phyloP scores from a whole-genome alignment of 768 basidiomycete species.

The Trametes sanguinea region DNA sequence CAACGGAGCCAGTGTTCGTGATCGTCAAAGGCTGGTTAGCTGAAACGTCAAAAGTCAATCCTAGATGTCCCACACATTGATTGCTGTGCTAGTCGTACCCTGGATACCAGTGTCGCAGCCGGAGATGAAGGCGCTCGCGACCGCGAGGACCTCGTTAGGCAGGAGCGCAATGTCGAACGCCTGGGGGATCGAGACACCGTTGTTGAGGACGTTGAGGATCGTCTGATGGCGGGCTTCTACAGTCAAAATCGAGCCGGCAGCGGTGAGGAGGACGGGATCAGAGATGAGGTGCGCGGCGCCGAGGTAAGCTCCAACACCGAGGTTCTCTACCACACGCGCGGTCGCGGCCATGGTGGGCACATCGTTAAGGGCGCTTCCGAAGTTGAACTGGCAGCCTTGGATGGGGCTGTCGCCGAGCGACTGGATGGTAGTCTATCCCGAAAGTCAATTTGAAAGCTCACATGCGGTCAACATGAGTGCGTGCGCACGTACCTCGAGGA shows the following conservation, averaged over 20 bases:
- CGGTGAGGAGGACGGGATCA: slow-evolving; percentile 59
- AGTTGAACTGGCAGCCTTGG: slow-evolving; percentile 66
- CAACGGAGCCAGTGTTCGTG: slow-evolving; percentile 62
- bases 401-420: slow-evolving; percentile 57
- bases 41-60: slow-evolving; percentile 25
- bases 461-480: background rate
- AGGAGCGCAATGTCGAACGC: slow-evolving; percentile 75
- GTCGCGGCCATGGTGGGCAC: slow-evolving; percentile 69
- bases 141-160: slow-evolving; percentile 69
- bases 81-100: slow-evolving; percentile 37
- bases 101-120: slow-evolving; percentile 66
- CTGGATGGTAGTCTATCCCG: slow-evolving; percentile 46
- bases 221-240: slow-evolving; percentile 85
- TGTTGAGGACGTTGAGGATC: slow-evolving; percentile 68
- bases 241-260: slow-evolving; percentile 75
- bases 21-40: slow-evolving; percentile 61
- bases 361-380: slow-evolving; percentile 59
- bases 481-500: slow-evolving; percentile 48
- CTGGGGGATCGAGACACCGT: slow-evolving; percentile 60
- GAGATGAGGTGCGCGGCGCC: slow-evolving; percentile 66
- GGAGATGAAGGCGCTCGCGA: slow-evolving; percentile 67
- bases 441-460: background rate
- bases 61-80: background rate
- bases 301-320: slow-evolving; percentile 77
- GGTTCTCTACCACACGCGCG: slow-evolving; percentile 74